Base-by-base conservation (phyloP, 495 filamentous ascomycete genomes). In the Rhypophila decipiens region DNA sequence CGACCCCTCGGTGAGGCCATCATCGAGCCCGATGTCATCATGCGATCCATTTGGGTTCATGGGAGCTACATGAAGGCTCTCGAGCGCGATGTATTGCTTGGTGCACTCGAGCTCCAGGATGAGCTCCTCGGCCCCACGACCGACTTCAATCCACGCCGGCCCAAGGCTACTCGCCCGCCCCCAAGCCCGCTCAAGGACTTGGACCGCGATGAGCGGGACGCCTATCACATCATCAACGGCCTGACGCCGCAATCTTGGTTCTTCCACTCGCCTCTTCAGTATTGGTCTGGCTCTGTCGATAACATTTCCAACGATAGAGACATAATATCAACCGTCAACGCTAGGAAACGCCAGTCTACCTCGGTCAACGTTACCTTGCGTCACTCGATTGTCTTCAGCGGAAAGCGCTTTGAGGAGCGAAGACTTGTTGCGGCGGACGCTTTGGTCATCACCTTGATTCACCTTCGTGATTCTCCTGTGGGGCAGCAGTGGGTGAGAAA, bases 361-460 rank as follows among this genome's bases (percentile, higher is more conserved):
- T 74, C 72, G 4, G 76, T 83, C 53, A 85, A 86, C 62, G 69
- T 86, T 36, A 86, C 83, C 12, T 57, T 88, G 43, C 73, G 84
- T 8, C 85, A 83, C 60, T 83, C 82, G 11, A 83, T 82, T 24
- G 82, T 87, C 13, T 87, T 88, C 59, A 84, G 83, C 44, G 85
- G 85, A 10, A 87, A 87, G 54, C 71, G 75, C 33, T 86, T 86
- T 53, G 70, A 77, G 21, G 73, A 82, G 48, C 69, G 77, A 10
- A 66, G 68, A 31, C 68, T 88, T 18, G 65, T 78, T 7, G 82
- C 81, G 7, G 84, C 80, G 0, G 85, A 88, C 63, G 83, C 85
- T 11, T 67, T 88, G 19, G 85, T 88, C 39, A 80, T 88, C 49
- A 87, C 82, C 33, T 61, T 87, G 21, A 75, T 87, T 47, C 82